Percentiles rank a stretch among this genome's conserved stretches.
Conservation (phyloP, 345 rosid species). For the Hevea brasiliensis region DNA sequence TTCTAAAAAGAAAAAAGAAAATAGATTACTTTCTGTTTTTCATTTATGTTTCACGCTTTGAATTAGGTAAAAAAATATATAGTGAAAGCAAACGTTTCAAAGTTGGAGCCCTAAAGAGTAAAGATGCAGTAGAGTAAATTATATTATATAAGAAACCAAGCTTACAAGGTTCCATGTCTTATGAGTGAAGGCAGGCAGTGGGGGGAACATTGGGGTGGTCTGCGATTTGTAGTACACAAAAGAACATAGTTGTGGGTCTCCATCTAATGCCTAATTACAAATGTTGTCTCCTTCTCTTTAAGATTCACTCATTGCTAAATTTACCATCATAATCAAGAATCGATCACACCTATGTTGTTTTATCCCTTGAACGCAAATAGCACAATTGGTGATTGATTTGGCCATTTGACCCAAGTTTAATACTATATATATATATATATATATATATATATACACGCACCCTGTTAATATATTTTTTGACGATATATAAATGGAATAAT, state of each 20-base stretch:
- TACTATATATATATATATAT: too few relatives aligned
- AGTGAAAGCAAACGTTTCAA: not conserved
- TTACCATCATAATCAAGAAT: conserved; percentile 9
- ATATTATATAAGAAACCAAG: not conserved
- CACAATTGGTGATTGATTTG: not conserved
- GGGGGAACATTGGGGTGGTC: conserved; percentile 32
- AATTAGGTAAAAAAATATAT: too few relatives aligned
- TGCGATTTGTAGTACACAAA: conserved; percentile 23
- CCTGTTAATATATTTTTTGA: too few relatives aligned
- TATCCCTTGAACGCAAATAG: not conserved
- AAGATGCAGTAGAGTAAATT: not conserved
- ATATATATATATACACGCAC: too few relatives aligned
- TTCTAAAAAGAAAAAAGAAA: too few relatives aligned
- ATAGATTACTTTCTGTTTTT: too few relatives aligned
- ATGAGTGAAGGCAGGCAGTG: conserved; percentile 22
- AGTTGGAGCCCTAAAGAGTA: not conserved
- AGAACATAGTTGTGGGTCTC: conserved; percentile 16
- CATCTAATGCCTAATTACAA: conserved; percentile 10
- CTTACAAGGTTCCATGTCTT: conserved; percentile 8
- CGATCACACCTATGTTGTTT: not conserved
- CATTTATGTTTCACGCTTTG: too few relatives aligned
- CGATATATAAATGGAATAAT: too few relatives aligned
- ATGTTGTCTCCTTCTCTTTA: conserved; percentile 9
- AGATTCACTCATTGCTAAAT: not conserved
- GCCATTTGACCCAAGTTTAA: conserved; percentile 12